Base-by-base conservation (phyloP, 2,329 filamentous ascomycete species). In the Cladosporium oxysporum region DNA sequence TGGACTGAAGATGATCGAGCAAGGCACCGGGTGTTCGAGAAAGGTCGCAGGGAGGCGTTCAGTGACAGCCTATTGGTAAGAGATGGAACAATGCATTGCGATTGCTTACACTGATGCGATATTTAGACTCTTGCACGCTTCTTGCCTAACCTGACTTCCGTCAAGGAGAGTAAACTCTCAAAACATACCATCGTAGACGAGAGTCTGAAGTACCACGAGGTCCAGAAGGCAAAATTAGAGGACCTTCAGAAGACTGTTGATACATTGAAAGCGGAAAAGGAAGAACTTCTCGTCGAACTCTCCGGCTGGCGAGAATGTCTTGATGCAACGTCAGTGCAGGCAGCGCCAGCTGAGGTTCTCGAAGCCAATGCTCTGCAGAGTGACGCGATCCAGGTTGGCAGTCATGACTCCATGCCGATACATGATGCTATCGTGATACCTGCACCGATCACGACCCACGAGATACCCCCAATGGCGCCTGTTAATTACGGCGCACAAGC, bases 111-210 rank as follows among this genome's bases (percentile, higher is more conserved):
- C 37, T 62, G 41, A 62, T 35, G 23, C 21, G 28, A 10, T 3
- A 11, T 41, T 5, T 11, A 66, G 65, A 31, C 66, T 37, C 65
- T 69, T 23, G 68, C 68, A 8, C 41, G 60, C 1, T 63, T 69
- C 18, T 33, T 68, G 26, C 68, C 68, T 21, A 41, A 50, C 5
- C 65, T 69, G 35, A 65, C 66, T 37, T 61, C 49, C 28, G 60
- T 66, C 53, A 66, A 66, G 53, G 59, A 66, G 41, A 66, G 64
- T n/a, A 66, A 66, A 41, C 66, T 69, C 3, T 68, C 68, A 3
- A 69, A 69, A 47, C 66, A 68, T 28, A 66, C 66, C n/a, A 66
- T 69, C 7, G 68, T 69, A 5, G 53, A 66, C 10, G 66, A 66
- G 26, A 66, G 62, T 47, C 59, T 69, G 10, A 55, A 66, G 33